Base-by-base conservation (phyloP, 768 basidiomycete species). In the Leucosporidium creatinivorum region DNA sequence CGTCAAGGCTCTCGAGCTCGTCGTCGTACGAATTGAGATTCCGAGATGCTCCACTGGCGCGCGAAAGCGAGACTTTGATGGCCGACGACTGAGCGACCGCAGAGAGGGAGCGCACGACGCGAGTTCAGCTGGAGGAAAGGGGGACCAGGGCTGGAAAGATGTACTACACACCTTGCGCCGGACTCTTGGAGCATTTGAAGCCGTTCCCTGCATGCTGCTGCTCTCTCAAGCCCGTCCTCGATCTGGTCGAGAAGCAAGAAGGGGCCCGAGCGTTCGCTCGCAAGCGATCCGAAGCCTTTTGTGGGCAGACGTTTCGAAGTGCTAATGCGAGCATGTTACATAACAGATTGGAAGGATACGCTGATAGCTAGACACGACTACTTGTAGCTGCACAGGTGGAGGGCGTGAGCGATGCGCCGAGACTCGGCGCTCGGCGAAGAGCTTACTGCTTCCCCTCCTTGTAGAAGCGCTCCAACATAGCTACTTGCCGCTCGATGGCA, bases 51-150 rank as follows among this genome's bases (percentile, higher is more conserved):
- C 56, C 47, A 36, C 61, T 57, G 55, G 28, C 21, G 18, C 55
- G 55, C 17, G 55, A 47, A n/a, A 68, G 58, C 18, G 57, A 54
- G 23, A 66, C 51, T 30, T 67, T 67, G 62, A 68, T 48, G 21
- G 67, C 58, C 1, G 67, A 68, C 2, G 58, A 61, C 67, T 68
- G 62, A 3, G 44, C 23, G 18, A 28, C 5, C 13, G 50, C 23
- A 9, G 48, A 30, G 5, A 17, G 36, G 8, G 26, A 3, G 39
- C 51, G 48, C 17, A 17, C 26, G 31, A 23, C 26, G 31, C n/a
- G 58, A 50, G 39, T 44, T 44, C 39, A 44, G 39, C 13, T 8
- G 39, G 2, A 12, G 39, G 10, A 44, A 44, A 44, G 13, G 39
- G 39, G 39, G 39, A 44, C 10, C 50, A 17, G 5, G 6, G 50